Conservation (phyloP, 441 rosid genomes). For the Sinapis alba region DNA sequence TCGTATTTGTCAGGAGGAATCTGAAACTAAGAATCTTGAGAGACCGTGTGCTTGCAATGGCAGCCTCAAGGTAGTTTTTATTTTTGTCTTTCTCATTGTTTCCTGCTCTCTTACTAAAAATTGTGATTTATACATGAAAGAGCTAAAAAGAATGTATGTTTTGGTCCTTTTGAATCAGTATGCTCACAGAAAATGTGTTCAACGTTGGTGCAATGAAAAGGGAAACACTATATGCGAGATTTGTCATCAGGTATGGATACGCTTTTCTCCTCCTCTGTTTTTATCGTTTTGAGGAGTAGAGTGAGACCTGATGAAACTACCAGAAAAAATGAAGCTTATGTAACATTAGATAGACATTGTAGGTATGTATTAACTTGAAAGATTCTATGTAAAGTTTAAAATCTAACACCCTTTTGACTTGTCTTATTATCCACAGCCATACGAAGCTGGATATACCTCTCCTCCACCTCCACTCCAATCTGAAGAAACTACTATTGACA, state of each 20-base stretch:
- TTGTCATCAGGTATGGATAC: slow-evolving; percentile 64
- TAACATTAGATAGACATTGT: neutral
- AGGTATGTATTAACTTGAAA: neutral
- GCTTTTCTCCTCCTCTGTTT: neutral
- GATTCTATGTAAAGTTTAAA: neutral
- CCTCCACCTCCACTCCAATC: slow-evolving; percentile 51
- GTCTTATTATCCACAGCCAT: slow-evolving; percentile 55
- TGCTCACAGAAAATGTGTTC: slow-evolving; percentile 90
- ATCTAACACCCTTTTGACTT: slow-evolving; percentile 13
- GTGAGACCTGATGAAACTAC: neutral
- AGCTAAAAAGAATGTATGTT: neutral
- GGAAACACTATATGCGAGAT: slow-evolving; percentile 85
- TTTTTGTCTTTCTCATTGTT: neutral
- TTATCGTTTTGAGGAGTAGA: neutral
- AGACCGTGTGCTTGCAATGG: slow-evolving; percentile 86
- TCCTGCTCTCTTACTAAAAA: neutral
- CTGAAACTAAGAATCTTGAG: slow-evolving; percentile 63
- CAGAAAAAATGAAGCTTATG: neutral
- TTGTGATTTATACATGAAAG: neutral
- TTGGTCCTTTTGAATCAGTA: slow-evolving; percentile 55
- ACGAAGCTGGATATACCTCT: slow-evolving; percentile 79
- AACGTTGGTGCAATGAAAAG: slow-evolving; percentile 94
- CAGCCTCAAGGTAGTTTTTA: slow-evolving; percentile 66
- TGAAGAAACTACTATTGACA: slow-evolving; percentile 72
- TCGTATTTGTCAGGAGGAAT: slow-evolving; percentile 96